Percentiles rank a stretch among this genome's conserved stretches.
Evolutionary conservation across 148 eudicot genomes (phyloP).

Genomic region (Vaccinium darrowii): DNA sequence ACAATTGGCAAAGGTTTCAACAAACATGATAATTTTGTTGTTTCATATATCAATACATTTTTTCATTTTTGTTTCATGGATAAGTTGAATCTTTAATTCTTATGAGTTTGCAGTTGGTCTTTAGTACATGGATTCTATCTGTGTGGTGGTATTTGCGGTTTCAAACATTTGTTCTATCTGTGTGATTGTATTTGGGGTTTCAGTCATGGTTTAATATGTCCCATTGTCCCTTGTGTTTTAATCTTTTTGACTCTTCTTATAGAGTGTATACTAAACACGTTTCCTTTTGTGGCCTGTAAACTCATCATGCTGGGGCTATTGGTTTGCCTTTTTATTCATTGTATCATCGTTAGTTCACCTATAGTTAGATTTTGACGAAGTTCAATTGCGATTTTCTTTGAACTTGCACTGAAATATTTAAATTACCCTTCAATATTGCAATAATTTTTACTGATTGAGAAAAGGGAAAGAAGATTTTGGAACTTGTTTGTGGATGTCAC

Average conservation of each 20-base stretch:
- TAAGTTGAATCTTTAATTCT: neutral
- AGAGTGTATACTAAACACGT: neutral
- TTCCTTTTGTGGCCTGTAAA: neutral
- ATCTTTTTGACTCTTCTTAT: neutral
- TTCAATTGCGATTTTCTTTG: neutral
- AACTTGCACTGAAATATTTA: neutral
- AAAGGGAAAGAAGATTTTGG: neutral
- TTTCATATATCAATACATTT: neutral
- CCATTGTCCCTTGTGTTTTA: neutral
- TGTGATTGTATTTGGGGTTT: too few relatives aligned
- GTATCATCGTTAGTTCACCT: neutral
- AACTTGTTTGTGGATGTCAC: neutral
- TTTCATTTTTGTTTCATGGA: neutral
- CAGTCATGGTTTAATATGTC: neutral
- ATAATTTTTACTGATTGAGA: neutral
- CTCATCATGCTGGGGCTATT: neutral
- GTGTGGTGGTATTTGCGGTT: neutral
- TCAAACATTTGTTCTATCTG: neutral
- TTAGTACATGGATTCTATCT: neutral
- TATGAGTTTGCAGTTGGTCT: neutral
- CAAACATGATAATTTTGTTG: neutral
- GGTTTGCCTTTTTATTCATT: neutral
- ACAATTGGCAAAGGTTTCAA: conserved; percentile 74
- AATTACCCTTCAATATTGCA: neutral
- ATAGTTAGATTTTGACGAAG: neutral